Conservation (phyloP, 257 asterid genomes). For the Orobanche coerulescens region DNA sequence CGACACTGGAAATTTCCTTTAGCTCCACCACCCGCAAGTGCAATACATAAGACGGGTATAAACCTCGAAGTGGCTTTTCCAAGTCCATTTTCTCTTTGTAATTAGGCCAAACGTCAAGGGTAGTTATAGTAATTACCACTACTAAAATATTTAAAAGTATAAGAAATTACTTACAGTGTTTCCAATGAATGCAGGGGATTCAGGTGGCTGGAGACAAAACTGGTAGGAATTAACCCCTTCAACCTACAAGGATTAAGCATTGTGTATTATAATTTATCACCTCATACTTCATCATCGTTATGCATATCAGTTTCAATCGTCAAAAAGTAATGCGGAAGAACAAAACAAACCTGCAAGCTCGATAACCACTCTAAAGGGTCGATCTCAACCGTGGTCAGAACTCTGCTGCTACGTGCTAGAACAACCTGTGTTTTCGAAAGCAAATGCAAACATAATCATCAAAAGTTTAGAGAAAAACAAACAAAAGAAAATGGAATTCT, state of each 20-base stretch:
- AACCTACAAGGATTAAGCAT: constrained; percentile 36
- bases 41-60: no score
- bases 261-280: not conserved
- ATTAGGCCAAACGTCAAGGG: no score
- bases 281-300: not conserved
- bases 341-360: constrained; percentile 52
- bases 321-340: constrained; percentile 13
- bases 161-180: constrained; percentile 63
- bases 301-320: not conserved
- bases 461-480: not conserved
- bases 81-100: no score
- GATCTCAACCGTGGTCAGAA: constrained; percentile 55
- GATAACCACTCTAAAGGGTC: constrained; percentile 78
- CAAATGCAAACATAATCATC: not conserved
- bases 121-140: no score
- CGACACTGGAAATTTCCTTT: no score
- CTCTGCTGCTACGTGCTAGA: constrained; percentile 94
- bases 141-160: not conserved
- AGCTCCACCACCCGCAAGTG: no score
- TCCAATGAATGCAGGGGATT: constrained; percentile 87
- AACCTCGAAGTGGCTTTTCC: no score
- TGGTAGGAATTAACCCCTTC: constrained; percentile 81
- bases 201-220: constrained; percentile 90
- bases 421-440: constrained; percentile 53
- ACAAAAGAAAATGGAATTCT: not conserved